phyloP scores from a whole-genome alignment of 805 yeast genomes.

The Sugiyamaella smithiae region DNA sequence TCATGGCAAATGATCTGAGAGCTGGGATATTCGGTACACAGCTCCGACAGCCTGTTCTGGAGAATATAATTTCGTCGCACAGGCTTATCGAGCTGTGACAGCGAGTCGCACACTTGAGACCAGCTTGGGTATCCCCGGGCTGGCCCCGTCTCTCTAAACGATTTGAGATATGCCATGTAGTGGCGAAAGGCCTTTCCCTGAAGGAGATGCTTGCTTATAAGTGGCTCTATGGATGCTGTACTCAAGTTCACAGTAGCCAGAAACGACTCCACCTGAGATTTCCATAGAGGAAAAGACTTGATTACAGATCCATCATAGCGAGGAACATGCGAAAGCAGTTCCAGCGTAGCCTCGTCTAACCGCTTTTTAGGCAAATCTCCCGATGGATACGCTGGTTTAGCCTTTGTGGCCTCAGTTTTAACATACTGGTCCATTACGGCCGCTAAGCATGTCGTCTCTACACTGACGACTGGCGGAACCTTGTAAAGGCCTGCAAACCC shows the following conservation, averaged over 20 bases:
- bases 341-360: not conserved
- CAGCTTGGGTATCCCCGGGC: conserved; percentile 9
- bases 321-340: conserved; percentile 6
- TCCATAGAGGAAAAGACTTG: conserved; percentile 14
- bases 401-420: not conserved
- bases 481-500: not conserved
- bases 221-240: conserved; percentile 9
- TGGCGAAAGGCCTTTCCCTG: conserved; percentile 6
- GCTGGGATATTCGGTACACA: not conserved
- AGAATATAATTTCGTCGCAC: conserved; percentile 6
- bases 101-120: conserved; percentile 6
- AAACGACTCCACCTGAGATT: conserved; percentile 7
- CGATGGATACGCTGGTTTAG: no score
- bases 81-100: conserved; percentile 12
- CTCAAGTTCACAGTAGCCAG: conserved; percentile 7
- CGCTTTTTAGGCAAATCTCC: not conserved
- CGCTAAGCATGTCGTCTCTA: not conserved
- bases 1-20: not conserved
- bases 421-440: not conserved
- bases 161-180: conserved; percentile 3
- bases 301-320: not conserved
- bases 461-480: not conserved
- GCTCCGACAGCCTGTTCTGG: conserved; percentile 5
- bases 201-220: conserved; percentile 3
- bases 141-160: not conserved